Base-by-base conservation (phyloP, 352 stramenopile species). In the Sclerospora graminicola region DNA sequence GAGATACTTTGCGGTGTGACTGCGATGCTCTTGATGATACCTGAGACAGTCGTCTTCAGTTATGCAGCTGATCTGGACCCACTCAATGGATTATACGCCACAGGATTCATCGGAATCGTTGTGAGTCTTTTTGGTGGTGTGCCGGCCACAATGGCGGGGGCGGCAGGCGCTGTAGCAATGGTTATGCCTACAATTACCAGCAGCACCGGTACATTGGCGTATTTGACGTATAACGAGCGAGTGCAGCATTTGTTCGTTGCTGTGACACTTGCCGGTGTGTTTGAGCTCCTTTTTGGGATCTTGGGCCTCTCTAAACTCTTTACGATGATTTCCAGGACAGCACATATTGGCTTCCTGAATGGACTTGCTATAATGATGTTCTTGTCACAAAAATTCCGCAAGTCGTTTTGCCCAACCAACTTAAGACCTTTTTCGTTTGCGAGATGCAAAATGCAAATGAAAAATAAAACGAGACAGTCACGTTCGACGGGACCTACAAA, bases 381-480 rank as follows among this genome's bases (percentile, higher is more conserved):
- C 26, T 66, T 95, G 21, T 93, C 91, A 21, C 94, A 98, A 43
- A 92, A 92, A 42, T 92, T 68, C 29, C 64, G 62, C 46, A 92
- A 35, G 44, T 89, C 72, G 4, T 88, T 70, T 51, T 92, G 75
- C 2, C 80, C 80, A 5, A 57, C 54, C 26, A 98, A 60, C 47
- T 88, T 67, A 9, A 98, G 62, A 13, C 88, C 92, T 60, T 99
- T 98, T 63, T 99, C 96, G 58, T 99, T 99, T 11, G 94, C 95
- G 14, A 99, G 73, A 66, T 99, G 96, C n/a, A 99, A 69, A 50
- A 98, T 83, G 52, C 92, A 98, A 46, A 98, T 98, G 51, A 99
- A 99, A 99, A 99, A 69, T 98, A 98, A 68, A 98, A 98, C 8
- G 95, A 94, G 11, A 98, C 71, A 3, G 94, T 97, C 6, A 97